A percentile compares a stretch with the other conserved stretches of the same genome.
phyloP scores from a whole-genome alignment of 805 yeast genomes.

The Trichomonascus vanleenenianus region DNA sequence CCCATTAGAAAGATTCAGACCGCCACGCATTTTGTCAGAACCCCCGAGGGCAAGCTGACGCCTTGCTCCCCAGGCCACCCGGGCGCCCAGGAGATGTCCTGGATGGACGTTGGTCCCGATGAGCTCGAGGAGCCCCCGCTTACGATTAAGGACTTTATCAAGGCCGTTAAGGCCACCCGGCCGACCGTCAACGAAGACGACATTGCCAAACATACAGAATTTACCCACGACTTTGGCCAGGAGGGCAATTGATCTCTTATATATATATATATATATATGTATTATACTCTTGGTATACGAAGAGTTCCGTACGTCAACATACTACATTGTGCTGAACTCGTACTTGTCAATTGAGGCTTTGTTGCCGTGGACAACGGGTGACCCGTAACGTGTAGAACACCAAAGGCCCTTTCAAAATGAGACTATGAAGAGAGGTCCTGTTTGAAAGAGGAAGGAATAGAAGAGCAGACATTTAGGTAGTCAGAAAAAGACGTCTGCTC shows the following conservation, averaged over 20 bases:
- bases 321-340: too few species aligned
- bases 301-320: too few species aligned
- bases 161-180: slow-evolving; percentile 82
- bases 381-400: too few species aligned
- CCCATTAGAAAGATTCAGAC: slow-evolving; percentile 92
- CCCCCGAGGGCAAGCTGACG: slow-evolving; percentile 44
- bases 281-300: not conserved
- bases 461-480: slow-evolving; percentile 46
- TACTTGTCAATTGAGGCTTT: too few species aligned
- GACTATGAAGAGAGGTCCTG: not conserved
- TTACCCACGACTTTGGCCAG: slow-evolving; percentile 93
- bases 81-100: slow-evolving; percentile 79
- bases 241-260: slow-evolving; percentile 66
- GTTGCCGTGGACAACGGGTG: too few species aligned
- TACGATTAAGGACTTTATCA: slow-evolving; percentile 84
- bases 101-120: slow-evolving; percentile 88
- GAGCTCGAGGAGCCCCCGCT: slow-evolving; percentile 86
- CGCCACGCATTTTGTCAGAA: slow-evolving; percentile 82
- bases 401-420: too few species aligned
- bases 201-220: slow-evolving; percentile 71
- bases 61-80: slow-evolving; percentile 98
- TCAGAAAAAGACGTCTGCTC: slow-evolving; percentile 34
- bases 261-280: not conserved
- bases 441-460: slow-evolving; percentile 48
- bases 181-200: slow-evolving; percentile 92